Conservation (phyloP, 2,329 filamentous ascomycete genomes). For the Cercospora sp. region DNA sequence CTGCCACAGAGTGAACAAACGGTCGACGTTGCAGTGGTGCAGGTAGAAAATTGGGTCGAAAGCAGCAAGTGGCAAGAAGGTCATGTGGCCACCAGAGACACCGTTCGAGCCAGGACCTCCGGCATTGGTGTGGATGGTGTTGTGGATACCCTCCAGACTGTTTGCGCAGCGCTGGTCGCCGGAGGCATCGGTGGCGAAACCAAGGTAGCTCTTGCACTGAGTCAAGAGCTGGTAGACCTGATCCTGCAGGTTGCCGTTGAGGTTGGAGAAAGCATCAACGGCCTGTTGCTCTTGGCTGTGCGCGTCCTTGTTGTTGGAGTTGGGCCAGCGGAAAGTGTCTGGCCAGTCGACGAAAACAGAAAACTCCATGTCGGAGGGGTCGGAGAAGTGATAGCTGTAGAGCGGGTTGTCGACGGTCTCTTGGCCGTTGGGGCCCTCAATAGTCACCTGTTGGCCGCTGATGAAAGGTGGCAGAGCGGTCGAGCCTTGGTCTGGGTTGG, state of each 20-base stretch:
- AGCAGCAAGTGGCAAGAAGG: conserved; percentile 65
- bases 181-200: conserved; percentile 36
- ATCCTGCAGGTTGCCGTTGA: conserved; percentile 34
- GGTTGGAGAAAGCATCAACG: conserved; percentile 32
- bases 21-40: conserved; percentile 73
- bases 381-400: conserved; percentile 28
- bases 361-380: conserved; percentile 32
- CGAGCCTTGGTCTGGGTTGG: conserved; percentile 24
- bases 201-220: conserved; percentile 36
- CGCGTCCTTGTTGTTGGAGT: conserved; percentile 28
- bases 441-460: conserved; percentile 27
- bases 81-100: conserved; percentile 60
- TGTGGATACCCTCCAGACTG: conserved; percentile 40
- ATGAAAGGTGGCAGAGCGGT: conserved; percentile 31
- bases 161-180: conserved; percentile 33
- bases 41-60: conserved; percentile 81
- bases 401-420: conserved; percentile 35
- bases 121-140: conserved; percentile 36
- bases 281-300: conserved; percentile 24
- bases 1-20: conserved; percentile 77
- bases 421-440: conserved; percentile 32
- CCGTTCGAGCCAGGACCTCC: conserved; percentile 31
- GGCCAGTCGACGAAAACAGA: conserved; percentile 35
- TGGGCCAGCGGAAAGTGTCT: conserved; percentile 36
- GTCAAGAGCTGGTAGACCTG: conserved; percentile 38